Evolutionary conservation across 192 early-diverging fungal species (phyloP), one percentile per base, ranked within the genome.

Genomic region (Mortierella alpina): DNA sequence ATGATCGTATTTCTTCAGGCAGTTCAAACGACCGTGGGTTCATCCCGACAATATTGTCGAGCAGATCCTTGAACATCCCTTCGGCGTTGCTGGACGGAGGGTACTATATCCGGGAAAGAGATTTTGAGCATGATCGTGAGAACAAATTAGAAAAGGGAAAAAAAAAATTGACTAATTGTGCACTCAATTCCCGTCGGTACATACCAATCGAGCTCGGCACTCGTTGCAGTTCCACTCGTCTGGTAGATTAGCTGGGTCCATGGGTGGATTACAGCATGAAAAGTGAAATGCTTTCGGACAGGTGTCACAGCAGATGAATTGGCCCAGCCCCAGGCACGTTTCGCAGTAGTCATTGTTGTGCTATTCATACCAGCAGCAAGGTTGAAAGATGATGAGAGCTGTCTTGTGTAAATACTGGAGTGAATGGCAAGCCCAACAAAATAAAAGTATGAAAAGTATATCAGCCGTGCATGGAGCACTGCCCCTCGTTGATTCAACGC

Each of bases 271-370:
- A 17, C 79, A 73, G 52, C 84, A 85, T 4, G 66, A 66, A 57
- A 85, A 85, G 56, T 85, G 84, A 73, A 85, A 85, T 5, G 70
- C 81, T 20, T 72, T 82, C 41, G 84, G 84, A 51, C 84, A 85
- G n/a, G 68, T 66, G 51, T 85, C 84, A 42, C 81, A 85, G 48
- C 84, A 85, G 48, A 85, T 42, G 46, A 85, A 78, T 57, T 72
- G 54, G 23, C 84, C 84, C 14, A 67, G 23, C 6, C 69, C 81
- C 18, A 66, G 50, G 51, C 84, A 85, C 2, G 71, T 63, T 57
- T 83, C 84, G 61, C 84, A 85, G 46, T 72, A 66, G 65, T 85
- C 82, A 42, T 78, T 75, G 57, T 80, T 85, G 55, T 63, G 39
- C 59, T 59, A 70, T 39, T n/a, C 22, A 14, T 48, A 40, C 39